These are phyloP conservation scores for Hordeum pubiflorum DNA, from an alignment of 202 grass and related monocot genomes.

Conservation along the genomic window DNA sequence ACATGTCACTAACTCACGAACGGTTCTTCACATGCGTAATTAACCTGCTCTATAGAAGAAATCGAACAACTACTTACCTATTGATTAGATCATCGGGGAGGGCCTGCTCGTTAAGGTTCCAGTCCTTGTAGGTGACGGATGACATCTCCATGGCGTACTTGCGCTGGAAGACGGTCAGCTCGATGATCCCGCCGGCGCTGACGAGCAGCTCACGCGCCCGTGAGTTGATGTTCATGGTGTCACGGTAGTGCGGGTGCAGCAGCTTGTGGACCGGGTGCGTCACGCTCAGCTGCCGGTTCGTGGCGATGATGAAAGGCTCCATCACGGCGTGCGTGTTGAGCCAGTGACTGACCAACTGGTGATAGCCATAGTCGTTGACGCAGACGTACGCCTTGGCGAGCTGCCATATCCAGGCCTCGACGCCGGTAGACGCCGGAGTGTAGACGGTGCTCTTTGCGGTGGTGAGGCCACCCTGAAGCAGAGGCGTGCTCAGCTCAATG, in stretches of 20 bases:
- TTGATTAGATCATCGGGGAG: constrained; percentile 55
- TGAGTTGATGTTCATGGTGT: constrained; percentile 66
- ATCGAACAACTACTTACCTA: not conserved
- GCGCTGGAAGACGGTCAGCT: constrained; percentile 45
- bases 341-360: constrained; percentile 6
- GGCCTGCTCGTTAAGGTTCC: constrained; percentile 50
- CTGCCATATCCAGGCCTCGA: constrained; percentile 36
- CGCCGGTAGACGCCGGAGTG: not conserved
- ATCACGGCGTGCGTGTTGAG: constrained; percentile 6
- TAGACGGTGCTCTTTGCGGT: constrained; percentile 27
- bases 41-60: too few species aligned
- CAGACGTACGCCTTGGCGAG: constrained; percentile 43
- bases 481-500: constrained; percentile 49
- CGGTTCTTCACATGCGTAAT: not conserved
- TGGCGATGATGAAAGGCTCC: constrained; percentile 57
- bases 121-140: constrained; percentile 42
- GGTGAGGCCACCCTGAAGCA: not conserved
- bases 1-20: not conserved
- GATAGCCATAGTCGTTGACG: constrained; percentile 38
- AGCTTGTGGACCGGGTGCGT: constrained; percentile 56
- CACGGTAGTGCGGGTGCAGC: constrained; percentile 45
- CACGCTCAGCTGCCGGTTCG: constrained; percentile 47
- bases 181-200: constrained; percentile 46
- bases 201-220: constrained; percentile 44
- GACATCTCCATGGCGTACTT: constrained; percentile 54